These are phyloP conservation scores for Hippophae rhamnoides DNA, from an alignment of 306 rosid species.

Conservation along the genomic window DNA sequence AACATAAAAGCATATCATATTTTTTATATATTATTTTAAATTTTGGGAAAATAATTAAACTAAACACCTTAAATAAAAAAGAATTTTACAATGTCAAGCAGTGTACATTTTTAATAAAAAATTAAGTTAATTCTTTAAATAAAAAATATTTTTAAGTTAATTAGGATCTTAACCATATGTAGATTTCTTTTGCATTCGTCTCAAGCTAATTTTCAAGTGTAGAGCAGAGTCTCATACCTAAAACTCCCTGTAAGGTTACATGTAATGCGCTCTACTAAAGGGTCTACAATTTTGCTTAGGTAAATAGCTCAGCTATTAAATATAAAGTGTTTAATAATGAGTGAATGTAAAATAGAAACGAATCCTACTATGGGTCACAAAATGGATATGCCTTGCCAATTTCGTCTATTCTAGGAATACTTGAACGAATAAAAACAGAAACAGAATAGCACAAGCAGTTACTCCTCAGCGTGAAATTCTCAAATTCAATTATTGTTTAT, in stretches of 20 bases:
- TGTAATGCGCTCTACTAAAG: conserved; percentile 25
- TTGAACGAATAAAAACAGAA: conserved; percentile 1
- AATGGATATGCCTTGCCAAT: neutral
- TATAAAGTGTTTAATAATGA: neutral
- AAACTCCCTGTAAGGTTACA: conserved; percentile 2
- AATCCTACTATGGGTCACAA: neutral
- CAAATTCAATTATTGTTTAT: neutral
- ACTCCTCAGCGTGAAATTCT: neutral
- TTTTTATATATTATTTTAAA: too few species aligned
- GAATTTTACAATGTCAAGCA: too few species aligned
- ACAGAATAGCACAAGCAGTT: neutral
- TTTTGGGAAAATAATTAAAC: too few species aligned
- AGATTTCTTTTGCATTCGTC: conserved; percentile 6
- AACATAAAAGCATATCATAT: too few species aligned
- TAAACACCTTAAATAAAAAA: too few species aligned
- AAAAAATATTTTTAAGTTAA: too few species aligned
- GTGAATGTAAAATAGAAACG: conserved; percentile 1
- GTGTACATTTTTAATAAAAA: too few species aligned
- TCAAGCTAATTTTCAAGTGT: conserved; percentile 5
- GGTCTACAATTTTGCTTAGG: conserved; percentile 24
- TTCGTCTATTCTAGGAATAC: neutral
- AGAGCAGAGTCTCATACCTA: conserved; percentile 13
- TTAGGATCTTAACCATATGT: conserved; percentile 10
- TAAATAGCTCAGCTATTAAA: conserved; percentile 11
- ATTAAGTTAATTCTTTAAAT: too few species aligned